Evolutionary conservation across 768 basidiomycete genomes (phyloP), one percentile per base, ranked within the genome.

Genomic region (Cystofilobasidium macerans): DNA sequence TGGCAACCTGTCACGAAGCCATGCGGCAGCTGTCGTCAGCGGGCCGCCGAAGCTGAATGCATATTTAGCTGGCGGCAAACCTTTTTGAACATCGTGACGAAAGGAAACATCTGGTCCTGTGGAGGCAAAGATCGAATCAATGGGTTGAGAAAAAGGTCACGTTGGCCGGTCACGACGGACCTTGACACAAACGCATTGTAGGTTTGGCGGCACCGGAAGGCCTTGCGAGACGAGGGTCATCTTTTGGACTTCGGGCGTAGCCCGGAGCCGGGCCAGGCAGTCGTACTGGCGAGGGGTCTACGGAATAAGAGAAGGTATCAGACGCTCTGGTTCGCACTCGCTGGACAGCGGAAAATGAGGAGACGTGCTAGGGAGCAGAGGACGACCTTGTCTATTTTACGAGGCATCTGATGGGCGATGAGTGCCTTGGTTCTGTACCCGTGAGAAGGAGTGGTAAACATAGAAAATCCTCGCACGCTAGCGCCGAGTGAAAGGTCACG

Each of bases 361-460:
- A 40, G 4, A 64, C 95, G 94, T 0, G 85, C 87, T 20, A 75
- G 72, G 33, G 84, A 81, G 72, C 94, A 99, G 72, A 97, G 94
- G 7, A 95, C 89, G 18, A 97, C 87, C 72, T 90, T 80, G 70
- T 99, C 94, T 0, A 81, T 81, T 78, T 99, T 99, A 68, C 80
- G 80, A 0, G 94, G 94, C 57, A 98, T 80, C 86, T 93, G 71
- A 3, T 69, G 61, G 22, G 69, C 57, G 53, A 71, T 89, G 57
- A 89, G 83, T 28, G 83, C 81, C 70, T 91, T 92, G 8, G 86
- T 89, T 72, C 88, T 79, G 57, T 40, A 54, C 57, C n/a, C 33
- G 32, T 26, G 20, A 32, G 28, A 70, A 47, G 40, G 61, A 28
- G 26, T 28, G n/a, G 3, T 22, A 59, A 58, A 42, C 11, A 9